Base-by-base conservation (phyloP, 2,329 filamentous ascomycete genomes). In the Penicillium fuscoglaucum region DNA sequence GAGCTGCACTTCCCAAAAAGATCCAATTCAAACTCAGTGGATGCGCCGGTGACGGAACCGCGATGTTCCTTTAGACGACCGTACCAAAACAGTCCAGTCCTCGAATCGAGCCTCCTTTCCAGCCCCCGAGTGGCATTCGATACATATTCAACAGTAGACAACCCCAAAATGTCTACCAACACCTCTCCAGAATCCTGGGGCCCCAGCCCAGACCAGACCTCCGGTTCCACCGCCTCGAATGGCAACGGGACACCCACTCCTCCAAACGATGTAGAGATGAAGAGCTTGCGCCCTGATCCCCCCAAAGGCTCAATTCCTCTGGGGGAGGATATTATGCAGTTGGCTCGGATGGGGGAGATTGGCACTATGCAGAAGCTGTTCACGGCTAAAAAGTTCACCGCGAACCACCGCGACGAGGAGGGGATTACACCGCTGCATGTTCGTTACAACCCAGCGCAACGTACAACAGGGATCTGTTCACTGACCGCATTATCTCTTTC, bases 381-480 rank as follows among this genome's bases (percentile, higher is more conserved):
- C 67, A 90, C 93, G 72, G 85, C 84, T 57, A 89, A 89, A 65
- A 91, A 90, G 68, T 91, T 84, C 74, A 90, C 91, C 74, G 91
- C 91, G 50, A 90, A 87, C 53, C 95, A 92, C 74, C 84, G 83
- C 55, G 95, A 99, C 72, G 90, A 90, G 55, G 92, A 99, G 76
- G 92, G 91, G 71, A 97, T 99, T 73, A 98, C 93, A 41, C 92
- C 95, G 62, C 79, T 99, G 76, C 95, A 98, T 82, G 93, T 97
- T 83, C 69, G 84, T 80, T 49, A 24, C 15, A 35, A 24, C n/a
- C 37, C 8, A 29, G 29, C 21, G 3, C 51, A 37, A 46, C 1
- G 24, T 26, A 44, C 4, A 19, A 46, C 10, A 6, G 24, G 41
- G 24, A 21, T n/a, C 19, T 48, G 7, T 51, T 40, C 29, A 58